Base-by-base conservation (phyloP, 441 rosid species). In the Daphne laureola region DNA sequence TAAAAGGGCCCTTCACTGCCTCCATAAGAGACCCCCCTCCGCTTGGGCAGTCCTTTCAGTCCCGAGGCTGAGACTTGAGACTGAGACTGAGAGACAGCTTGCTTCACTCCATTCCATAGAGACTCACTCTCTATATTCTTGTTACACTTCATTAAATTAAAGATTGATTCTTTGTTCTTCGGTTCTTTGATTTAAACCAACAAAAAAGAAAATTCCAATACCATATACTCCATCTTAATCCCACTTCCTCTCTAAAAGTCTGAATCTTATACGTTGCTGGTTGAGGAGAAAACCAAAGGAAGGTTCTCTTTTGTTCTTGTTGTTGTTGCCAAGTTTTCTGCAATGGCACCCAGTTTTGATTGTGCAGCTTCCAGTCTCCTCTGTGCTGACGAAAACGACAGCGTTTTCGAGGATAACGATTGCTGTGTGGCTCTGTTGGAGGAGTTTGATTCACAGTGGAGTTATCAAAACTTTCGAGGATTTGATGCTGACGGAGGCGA, bases 321-420 rank as follows among this genome's bases (percentile, higher is more conserved):
- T 27, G 14, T 1, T n/a, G 23, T 18, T 17, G 55, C 25, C 49
- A 35, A 48, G 26, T 50, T 26, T 60, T 31, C 25, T 17, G 57
- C 26, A 66, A 84, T 84, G 91, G 86, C 82, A 47, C 79, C 86
- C 12, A 79, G 79, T 74, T 78, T 78, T 69, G 91, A 84, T 61
- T 59, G 60, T 53, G 73, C 57, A 14, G 65, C 66, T 62, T 74
- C 85, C 26, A 70, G 82, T 66, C 83, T 84, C 49, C 68, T 82
- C 23, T 84, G 92, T 43, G 73, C 67, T 14, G 92, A 82, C 46
- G 89, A 76, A 47, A 59, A 67, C 46, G 46, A 31, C 54, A 57
- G 76, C 45, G 65, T 82, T 49, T 74, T 81, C 58, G 73, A 65
- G 61, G 80, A 78, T 45, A 71, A 67, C 52, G 78, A 71, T 23